Evolutionary conservation across 2,329 filamentous ascomycete species (phyloP).

Genomic region (Sclerotinia borealis): DNA sequence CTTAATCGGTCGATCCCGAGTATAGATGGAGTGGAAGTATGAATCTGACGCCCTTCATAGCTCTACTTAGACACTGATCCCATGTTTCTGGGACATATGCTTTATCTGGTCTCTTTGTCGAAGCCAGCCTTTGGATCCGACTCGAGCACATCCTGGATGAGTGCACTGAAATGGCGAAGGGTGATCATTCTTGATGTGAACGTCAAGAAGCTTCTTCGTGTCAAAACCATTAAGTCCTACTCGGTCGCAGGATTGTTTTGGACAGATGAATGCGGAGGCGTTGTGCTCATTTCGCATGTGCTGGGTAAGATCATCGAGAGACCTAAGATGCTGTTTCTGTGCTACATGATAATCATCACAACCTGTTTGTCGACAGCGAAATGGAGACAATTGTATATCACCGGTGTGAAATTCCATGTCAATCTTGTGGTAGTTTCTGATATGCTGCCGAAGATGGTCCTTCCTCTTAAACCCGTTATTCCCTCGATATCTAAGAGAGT

Average conservation of each 20-base stretch:
- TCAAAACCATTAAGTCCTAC: slow-evolving; percentile 1
- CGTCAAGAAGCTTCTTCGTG: slow-evolving; percentile 9
- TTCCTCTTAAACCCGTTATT: slow-evolving; percentile 1
- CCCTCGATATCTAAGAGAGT: background rate
- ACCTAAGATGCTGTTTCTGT: background rate
- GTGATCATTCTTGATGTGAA: slow-evolving; percentile 20
- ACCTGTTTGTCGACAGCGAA: background rate
- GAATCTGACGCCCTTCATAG: no score
- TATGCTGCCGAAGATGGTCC: background rate
- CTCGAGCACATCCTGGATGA: slow-evolving; percentile 16
- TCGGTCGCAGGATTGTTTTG: background rate
- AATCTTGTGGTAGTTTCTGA: background rate
- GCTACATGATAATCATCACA: rapidly evolving
- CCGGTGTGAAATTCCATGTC: background rate
- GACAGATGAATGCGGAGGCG: background rate
- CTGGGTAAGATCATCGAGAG: background rate
- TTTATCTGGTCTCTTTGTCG: slow-evolving; percentile 18
- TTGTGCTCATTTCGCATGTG: background rate
- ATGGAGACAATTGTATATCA: rapidly evolving
- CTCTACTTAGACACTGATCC: background rate
- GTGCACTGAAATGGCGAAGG: slow-evolving; percentile 17
- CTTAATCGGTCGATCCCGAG: background rate
- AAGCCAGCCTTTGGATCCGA: slow-evolving; percentile 19
- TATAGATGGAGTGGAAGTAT: no score
- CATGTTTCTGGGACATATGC: slow-evolving; percentile 12